Base-by-base conservation (phyloP, 208 protist genomes). In the Leishmania martiniquensis region DNA sequence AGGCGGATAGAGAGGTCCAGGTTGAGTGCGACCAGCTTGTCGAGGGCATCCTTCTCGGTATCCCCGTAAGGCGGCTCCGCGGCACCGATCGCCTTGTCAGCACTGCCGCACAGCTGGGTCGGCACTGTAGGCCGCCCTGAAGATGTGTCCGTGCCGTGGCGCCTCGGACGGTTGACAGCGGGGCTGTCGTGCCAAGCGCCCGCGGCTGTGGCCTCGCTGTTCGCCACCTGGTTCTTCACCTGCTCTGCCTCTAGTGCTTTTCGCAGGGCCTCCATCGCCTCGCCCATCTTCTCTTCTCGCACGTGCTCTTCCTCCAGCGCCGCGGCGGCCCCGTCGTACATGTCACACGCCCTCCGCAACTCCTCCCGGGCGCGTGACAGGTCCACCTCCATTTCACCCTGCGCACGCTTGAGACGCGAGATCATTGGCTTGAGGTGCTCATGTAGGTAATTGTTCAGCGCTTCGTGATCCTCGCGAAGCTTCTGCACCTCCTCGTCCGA, bases 281-380 rank as follows among this genome's bases (percentile, higher is more conserved):
- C 85, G 7, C 75, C 70, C 76, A 87, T 85, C 70, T 91, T 91
- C 69, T 86, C 77, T 57, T 84, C 83, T 9, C 85, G 82, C 66
- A 83, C 72, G 17, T 52, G 75, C 9, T 77, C 77, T 49, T 84
- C 81, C 65, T 90, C 70, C n/a, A 85, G 60, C 0, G 77, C 78
- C 12, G 67, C 80, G 12, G 71, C 54, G 66, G 76, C 76, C 13
- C 80, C 78, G 4, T 89, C 72, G 22, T 82, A 73, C 51, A 77
- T 83, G 57, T 80, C 67, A 39, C 55, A 68, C 45, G 62, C 65
- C 37, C 75, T 67, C 59, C 79, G 70, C 17, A 89, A 49, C 7
- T 87, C 76, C 17, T 82, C 77, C 44, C 84, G 77, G 20, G 71
- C 42, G 4, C 60, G 69, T 25, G 52, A 59, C 0, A 89, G 71